Evolutionary conservation across 495 filamentous ascomycete species (phyloP).

Genomic region (Aspergillus sclerotiicarbonarius): DNA sequence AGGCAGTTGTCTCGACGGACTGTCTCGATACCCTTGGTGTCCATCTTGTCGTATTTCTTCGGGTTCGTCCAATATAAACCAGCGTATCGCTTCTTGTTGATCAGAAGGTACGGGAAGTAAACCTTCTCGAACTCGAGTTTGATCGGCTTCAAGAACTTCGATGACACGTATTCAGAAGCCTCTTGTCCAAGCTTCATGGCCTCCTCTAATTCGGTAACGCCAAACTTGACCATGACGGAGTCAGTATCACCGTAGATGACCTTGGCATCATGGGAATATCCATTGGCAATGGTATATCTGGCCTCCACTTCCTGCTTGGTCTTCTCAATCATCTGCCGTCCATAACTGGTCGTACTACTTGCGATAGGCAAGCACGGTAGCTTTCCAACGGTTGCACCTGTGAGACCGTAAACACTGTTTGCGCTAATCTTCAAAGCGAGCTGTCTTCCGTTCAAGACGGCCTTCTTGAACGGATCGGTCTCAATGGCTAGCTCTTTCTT

Average conservation of each 20-base stretch:
- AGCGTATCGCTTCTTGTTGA: conserved; percentile 99
- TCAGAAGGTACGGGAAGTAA: conserved; percentile 95
- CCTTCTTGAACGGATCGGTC: conserved; percentile 95
- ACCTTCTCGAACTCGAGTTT: conserved; percentile 99
- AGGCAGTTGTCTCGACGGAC: conserved; percentile 95
- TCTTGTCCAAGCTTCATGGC: conserved; percentile 95
- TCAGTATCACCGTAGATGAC: conserved; percentile 99
- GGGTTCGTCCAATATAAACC: conserved; percentile 95
- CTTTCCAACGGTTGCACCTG: conserved; percentile 93
- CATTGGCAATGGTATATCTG: conserved; percentile 87
- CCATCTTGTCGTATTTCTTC: conserved; percentile 98
- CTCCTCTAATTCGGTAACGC: conserved; percentile 74
- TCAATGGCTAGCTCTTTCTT: conserved; percentile 89
- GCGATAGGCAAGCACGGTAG: conserved; percentile 93
- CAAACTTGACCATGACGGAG: conserved; percentile 99
- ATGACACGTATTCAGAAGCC: conserved; percentile 80
- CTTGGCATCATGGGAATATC: conserved; percentile 87
- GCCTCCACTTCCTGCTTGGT: conserved; percentile 91
- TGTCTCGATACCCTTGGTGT: conserved; percentile 98
- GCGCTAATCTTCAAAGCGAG: conserved; percentile 95
- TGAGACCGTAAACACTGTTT: conserved; percentile 97
- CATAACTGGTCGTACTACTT: conserved; percentile 92
- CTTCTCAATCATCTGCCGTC: conserved; percentile 97
- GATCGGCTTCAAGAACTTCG: conserved; percentile 92
- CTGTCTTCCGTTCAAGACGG: conserved; percentile 95